Evolutionary conservation across 2,329 filamentous ascomycete genomes (phyloP).

Genomic region (Drechslera avenae): DNA sequence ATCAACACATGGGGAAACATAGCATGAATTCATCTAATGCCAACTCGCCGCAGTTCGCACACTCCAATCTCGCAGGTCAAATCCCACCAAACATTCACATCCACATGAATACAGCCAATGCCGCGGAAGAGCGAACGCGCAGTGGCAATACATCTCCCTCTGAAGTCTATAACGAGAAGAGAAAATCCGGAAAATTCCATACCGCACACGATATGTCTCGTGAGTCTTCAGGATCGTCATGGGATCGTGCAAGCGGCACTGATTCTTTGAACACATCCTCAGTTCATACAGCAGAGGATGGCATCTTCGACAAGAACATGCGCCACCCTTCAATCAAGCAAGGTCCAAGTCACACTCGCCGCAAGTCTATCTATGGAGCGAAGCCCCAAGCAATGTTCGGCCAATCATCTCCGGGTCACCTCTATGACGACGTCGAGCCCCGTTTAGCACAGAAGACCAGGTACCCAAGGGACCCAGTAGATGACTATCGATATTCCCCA

Average conservation of each 20-base stretch:
- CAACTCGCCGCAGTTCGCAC: slow-evolving; percentile 24
- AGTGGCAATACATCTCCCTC: slow-evolving; percentile 16
- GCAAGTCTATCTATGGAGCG: not conserved
- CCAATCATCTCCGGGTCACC: slow-evolving; percentile 12
- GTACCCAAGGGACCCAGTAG: slow-evolving; percentile 5
- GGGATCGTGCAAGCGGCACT: slow-evolving; percentile 29
- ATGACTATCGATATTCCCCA: slow-evolving; percentile 11
- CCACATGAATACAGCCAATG: slow-evolving; percentile 19
- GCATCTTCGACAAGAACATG: slow-evolving; percentile 25
- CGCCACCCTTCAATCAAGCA: slow-evolving; percentile 6
- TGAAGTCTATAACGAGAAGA: slow-evolving; percentile 13
- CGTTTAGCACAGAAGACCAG: not conserved
- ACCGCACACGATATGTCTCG: slow-evolving; percentile 24
- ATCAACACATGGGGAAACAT: slow-evolving; percentile 24
- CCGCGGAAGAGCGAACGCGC: slow-evolving; percentile 17
- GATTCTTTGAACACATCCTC: slow-evolving; percentile 27
- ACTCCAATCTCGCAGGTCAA: slow-evolving; percentile 4
- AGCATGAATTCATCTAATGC: slow-evolving; percentile 21
- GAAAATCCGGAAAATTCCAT: slow-evolving; percentile 13
- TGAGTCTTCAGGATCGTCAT: slow-evolving; percentile 15
- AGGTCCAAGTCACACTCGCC: not conserved
- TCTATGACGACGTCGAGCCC: slow-evolving; percentile 13
- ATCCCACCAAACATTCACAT: slow-evolving; percentile 28
- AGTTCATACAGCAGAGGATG: slow-evolving; percentile 25
- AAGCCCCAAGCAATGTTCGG: not conserved